A percentile compares a stretch with the other conserved stretches of the same genome.
phyloP scores from a whole-genome alignment of 441 rosid genomes.

The Populus hybrid region DNA sequence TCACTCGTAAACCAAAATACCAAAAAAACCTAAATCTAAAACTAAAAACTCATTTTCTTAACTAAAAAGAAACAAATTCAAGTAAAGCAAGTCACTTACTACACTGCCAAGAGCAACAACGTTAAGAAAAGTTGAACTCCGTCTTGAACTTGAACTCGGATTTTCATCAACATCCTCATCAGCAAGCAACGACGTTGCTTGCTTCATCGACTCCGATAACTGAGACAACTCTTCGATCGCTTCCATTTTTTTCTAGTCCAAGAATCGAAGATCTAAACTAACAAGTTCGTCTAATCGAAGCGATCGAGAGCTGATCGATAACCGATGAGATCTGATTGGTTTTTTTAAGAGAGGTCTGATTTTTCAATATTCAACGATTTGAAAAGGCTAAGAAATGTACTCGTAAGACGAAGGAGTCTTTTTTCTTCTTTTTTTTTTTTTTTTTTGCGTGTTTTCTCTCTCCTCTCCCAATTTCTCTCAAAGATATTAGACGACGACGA shows the following conservation, averaged over 20 bases:
- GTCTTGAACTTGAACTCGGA: conserved; percentile 47
- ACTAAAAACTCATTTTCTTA: too few relatives aligned
- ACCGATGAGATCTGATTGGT: neutral
- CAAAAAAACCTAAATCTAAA: too few relatives aligned
- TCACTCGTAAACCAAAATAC: too few relatives aligned
- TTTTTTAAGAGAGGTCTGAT: too few relatives aligned
- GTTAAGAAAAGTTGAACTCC: conserved; percentile 66
- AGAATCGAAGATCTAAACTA: neutral
- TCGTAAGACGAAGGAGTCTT: neutral
- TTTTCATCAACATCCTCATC: conserved; percentile 80
- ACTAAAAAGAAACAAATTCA: too few relatives aligned
- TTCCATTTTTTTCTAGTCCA: conserved; percentile 39
- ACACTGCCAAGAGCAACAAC: conserved; percentile 81
- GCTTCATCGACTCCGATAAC: conserved; percentile 79
- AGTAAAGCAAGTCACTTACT: neutral
- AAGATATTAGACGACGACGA: too few relatives aligned
- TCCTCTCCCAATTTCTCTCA: too few relatives aligned
- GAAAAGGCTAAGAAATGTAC: conserved; percentile 3
- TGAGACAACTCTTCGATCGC: conserved; percentile 58
- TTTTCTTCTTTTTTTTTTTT: neutral
- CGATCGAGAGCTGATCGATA: neutral
- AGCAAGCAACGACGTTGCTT: conserved; percentile 74
- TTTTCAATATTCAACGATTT: neutral
- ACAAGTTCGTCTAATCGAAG: neutral
- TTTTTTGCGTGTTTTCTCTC: neutral